Base-by-base conservation (phyloP, 192 early-diverging fungal genomes). In the Podila clonocystis region DNA sequence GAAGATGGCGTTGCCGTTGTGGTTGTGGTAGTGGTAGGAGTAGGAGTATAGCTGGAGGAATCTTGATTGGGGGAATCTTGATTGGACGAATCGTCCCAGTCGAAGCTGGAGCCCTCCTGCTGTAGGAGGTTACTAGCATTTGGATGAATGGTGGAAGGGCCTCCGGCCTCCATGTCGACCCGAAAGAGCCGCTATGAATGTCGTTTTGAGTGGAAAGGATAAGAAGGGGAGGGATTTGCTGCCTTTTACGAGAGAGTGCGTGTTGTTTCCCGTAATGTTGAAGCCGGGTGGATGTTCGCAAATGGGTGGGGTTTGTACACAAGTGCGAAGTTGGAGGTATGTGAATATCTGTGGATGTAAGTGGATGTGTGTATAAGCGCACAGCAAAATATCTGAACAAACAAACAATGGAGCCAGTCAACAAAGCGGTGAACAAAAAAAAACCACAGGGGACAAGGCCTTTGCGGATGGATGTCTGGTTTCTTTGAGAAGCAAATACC, bases 41-140 rank as follows among this genome's bases (percentile, higher is more conserved):
- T 8, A 36, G 34, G 6, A 36, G 8, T 36, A 9, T 9, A 68
- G 20, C 66, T 63, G 49, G 83, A 67, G 33, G 76, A 59, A 50
- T 72, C 64, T 8, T 33, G 69, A 33, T 58, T 45, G 31, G 83
- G 70, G 33, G 76, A 59, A 50, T 72, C 64, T 8, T 33, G 69
- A 33, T 58, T 45, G 31, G 69, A 63, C 22, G 75, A 78, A 38
- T 78, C 75, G 36, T 71, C 75, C 31, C 24, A 65, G 71, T 71
- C 68, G 26, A 69, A 67, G 19, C 26, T 52, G 4, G 17, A 17
- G 19, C 50, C 7, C n/a, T 19, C 50, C n/a, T 52, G 50, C n/a
- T 52, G 50, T n/a, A 22, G 50, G 20, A 52, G 5, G 17, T 52
- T 52, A 20, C n/a, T 52, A 52, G 38, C n/a, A 22, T 52, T 52